A percentile compares a stretch with the other conserved stretches of the same genome.
Conservation (phyloP, 2,329 filamentous ascomycete species). For the Amauroascus verrucosus region DNA sequence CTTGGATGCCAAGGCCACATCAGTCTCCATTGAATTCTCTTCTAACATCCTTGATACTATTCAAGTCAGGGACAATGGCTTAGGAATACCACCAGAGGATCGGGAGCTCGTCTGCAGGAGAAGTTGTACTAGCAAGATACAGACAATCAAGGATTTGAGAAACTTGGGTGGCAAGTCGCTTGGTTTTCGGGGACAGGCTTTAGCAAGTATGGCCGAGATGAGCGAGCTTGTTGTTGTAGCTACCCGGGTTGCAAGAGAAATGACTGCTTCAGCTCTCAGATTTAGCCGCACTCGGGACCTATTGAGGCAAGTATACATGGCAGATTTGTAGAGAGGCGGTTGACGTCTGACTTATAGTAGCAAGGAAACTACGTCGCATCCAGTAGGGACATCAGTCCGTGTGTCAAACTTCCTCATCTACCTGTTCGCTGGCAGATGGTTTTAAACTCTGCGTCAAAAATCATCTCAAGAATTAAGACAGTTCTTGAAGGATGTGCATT, state of each 20-base stretch:
- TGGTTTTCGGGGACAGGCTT: slow-evolving; percentile 55
- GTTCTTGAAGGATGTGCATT: slow-evolving; percentile 51
- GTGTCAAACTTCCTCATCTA: slow-evolving; percentile 47
- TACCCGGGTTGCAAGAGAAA: slow-evolving; percentile 49
- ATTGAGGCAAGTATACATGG: slow-evolving; percentile 28
- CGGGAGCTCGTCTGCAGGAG: slow-evolving; percentile 46
- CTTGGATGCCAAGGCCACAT: slow-evolving; percentile 52
- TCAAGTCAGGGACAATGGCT: slow-evolving; percentile 54
- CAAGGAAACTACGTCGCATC: slow-evolving; percentile 42
- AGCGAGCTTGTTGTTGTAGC: slow-evolving; percentile 44
- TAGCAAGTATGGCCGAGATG: slow-evolving; percentile 52
- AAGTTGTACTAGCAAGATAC: slow-evolving; percentile 56
- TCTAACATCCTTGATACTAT: slow-evolving; percentile 51
- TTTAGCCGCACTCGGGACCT: slow-evolving; percentile 44
- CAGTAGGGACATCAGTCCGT: slow-evolving; percentile 51
- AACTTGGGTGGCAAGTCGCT: slow-evolving; percentile 47
- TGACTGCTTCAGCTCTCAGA: slow-evolving; percentile 42
- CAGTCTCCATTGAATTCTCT: slow-evolving; percentile 49
- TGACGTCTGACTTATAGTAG: slow-evolving; percentile 19
- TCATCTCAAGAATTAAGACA: slow-evolving; percentile 42
- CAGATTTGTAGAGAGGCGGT: background rate
- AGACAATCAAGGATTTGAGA: slow-evolving; percentile 46
- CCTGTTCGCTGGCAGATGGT: slow-evolving; percentile 51
- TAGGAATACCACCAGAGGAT: slow-evolving; percentile 50
- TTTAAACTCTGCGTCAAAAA: slow-evolving; percentile 43